Evolutionary conservation across 495 filamentous ascomycete species (phyloP).

Genomic region (Pyrenula massariospora): DNA sequence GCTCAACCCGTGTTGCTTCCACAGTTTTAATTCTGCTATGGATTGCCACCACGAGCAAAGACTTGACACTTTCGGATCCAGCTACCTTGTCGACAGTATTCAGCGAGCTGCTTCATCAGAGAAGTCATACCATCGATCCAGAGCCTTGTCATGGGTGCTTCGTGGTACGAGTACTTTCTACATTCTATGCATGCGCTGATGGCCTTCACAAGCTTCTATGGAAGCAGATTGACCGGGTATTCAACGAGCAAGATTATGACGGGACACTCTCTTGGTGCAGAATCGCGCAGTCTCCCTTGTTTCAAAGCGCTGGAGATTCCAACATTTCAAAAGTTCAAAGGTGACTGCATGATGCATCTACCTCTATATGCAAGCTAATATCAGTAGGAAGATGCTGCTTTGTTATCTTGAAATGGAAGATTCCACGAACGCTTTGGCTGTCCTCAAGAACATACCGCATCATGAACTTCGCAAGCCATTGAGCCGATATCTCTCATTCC

Average conservation of each 20-base stretch:
- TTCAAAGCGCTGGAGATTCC: constrained; percentile 47
- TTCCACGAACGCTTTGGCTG: constrained; percentile 34
- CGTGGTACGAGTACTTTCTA: constrained; percentile 35
- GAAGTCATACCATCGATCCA: constrained; percentile 21
- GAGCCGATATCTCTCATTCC: constrained; percentile 65
- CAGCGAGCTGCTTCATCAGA: constrained; percentile 12
- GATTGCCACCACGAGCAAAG: constrained; percentile 32
- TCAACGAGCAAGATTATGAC: constrained; percentile 37
- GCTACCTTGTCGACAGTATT: constrained; percentile 13
- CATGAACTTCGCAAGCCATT: constrained; percentile 42
- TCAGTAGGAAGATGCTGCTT: constrained; percentile 53
- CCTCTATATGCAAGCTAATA: constrained; percentile 6
- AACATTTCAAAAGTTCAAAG: constrained; percentile 60
- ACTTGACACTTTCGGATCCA: constrained; percentile 2
- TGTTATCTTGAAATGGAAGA: constrained; percentile 50
- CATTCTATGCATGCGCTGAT: constrained; percentile 8
- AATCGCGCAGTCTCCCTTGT: constrained; percentile 52
- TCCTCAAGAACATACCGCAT: constrained; percentile 50
- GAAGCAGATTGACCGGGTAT: constrained; percentile 55
- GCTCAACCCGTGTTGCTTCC: constrained; percentile 49
- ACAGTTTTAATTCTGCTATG: constrained; percentile 50
- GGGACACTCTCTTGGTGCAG: constrained; percentile 59
- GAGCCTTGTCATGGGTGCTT: constrained; percentile 59
- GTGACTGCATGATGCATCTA: constrained; percentile 23
- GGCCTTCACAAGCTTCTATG: constrained; percentile 49